Base-by-base conservation (phyloP, 2,329 filamentous ascomycete species). In the Penicillium sp. region DNA sequence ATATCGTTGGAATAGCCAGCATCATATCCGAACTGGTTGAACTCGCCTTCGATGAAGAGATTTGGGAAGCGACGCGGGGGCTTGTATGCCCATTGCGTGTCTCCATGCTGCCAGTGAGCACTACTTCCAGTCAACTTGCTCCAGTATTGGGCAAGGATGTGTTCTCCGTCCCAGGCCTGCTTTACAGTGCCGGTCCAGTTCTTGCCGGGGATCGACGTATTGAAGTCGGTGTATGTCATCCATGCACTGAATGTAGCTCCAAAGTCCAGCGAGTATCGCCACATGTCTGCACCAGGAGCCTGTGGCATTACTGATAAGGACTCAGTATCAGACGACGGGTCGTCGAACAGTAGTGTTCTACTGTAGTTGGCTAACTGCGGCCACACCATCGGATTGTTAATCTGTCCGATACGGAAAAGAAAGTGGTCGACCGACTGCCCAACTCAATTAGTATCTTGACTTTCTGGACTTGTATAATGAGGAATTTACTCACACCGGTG, bases 1-100 rank as follows among this genome's bases (percentile, higher is more conserved):
- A 87, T 81, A 8, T 72, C 62, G 57, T 86, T 85, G 3, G 75
- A 69, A n/a, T 88, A 68, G 7, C 86, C 86, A 27, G 78, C 77
- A 64, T 89, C 86, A 67, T 82, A 88, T 17, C 86, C 86, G 66
- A 82, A 89, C 59, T 84, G 79, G 67, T 89, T 89, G 72, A 82
- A 88, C 0, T 79, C 77, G 2, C 86, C 86, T 50, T 88, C 83
- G 50, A 84, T 80, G 68, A 84, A 86, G 17, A 86, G 71, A 68
- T 88, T 85, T 2, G 86, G 86, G 68, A 84, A 86, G 33, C 83
- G 79, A 50, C 85, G 77, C 4, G 77, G 72, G 6, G 70, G 67
- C 2, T 68, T 60, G n/a, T 70, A 67, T 19, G 73, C 71, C 58
- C 74, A 77, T 49, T 73, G 74, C 6, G 42, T 40, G 29, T 88